Evolutionary conservation across 306 rosid species (phyloP).

Genomic region (Crataegus laevigata): DNA sequence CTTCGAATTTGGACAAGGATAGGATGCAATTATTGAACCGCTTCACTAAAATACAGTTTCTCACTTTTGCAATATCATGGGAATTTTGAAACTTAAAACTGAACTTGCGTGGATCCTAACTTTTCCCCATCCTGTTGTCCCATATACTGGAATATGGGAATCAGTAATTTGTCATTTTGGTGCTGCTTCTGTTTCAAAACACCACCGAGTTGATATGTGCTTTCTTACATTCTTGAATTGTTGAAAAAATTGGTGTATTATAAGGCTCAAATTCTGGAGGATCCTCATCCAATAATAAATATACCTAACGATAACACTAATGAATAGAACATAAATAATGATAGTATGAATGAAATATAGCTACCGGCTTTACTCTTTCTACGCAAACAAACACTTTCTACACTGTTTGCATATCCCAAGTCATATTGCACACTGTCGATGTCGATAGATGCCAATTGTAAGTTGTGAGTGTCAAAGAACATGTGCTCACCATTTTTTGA

Average conservation of each 20-base stretch:
- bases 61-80: neutral
- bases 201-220: neutral
- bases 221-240: neutral
- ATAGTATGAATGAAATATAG: no score
- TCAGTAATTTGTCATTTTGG: neutral
- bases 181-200: neutral
- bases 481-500: no score
- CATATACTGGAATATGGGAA: neutral
- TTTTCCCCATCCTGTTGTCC: neutral
- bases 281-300: no score
- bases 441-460: no score
- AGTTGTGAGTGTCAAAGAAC: no score
- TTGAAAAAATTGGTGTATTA: neutral
- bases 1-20: neutral
- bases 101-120: neutral
- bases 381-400: no score
- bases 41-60: neutral
- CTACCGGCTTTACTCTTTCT: no score
- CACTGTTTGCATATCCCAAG: no score
- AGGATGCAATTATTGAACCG: neutral
- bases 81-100: neutral
- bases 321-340: no score
- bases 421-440: no score
- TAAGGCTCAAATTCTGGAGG: no score
- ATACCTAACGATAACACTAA: no score